These are phyloP conservation scores for Epichloe coenophiala DNA, from an alignment of 2,329 filamentous ascomycete species.

Conservation along the genomic window DNA sequence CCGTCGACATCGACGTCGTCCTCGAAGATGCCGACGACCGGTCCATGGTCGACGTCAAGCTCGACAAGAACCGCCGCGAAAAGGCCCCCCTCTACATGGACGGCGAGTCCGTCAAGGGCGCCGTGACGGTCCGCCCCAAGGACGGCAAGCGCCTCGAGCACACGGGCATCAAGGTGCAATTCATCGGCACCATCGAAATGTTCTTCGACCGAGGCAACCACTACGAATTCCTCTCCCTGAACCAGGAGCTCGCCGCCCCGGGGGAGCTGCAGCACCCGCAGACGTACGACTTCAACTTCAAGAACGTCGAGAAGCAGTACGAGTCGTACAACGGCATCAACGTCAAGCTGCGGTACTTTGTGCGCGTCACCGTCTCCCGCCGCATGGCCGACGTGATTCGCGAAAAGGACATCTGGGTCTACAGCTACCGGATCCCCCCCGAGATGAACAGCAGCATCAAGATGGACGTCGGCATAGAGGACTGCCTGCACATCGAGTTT, in stretches of 20 bases:
- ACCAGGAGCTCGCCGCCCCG: conserved; percentile 90
- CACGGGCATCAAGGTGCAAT: conserved; percentile 98
- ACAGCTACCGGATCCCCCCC: conserved; percentile 93
- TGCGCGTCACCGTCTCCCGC: conserved; percentile 88
- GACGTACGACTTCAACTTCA: conserved; percentile 99
- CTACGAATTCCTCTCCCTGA: conserved; percentile 95
- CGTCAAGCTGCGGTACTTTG: conserved; percentile 96
- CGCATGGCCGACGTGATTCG: conserved; percentile 97
- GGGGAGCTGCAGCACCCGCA: conserved; percentile 99
- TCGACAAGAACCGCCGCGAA: conserved; percentile 94
- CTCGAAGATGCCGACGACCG: conserved; percentile 91
- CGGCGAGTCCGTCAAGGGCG: conserved; percentile 94
- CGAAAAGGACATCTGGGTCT: conserved; percentile 99
- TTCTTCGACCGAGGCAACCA: conserved; percentile 99
- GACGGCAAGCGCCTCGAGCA: conserved; percentile 97
- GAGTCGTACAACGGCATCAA: conserved; percentile 99
- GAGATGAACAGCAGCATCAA: conserved; percentile 98
- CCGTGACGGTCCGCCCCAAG: conserved; percentile 88
- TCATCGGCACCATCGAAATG: conserved; percentile 99
- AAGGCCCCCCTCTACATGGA: conserved; percentile 96
- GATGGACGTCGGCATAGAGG: conserved; percentile 99
- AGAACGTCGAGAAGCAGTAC: conserved; percentile 99
- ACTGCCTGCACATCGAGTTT: conserved; percentile 98
- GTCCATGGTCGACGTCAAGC: conserved; percentile 91
- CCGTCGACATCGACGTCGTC: conserved; percentile 97